Conservation (phyloP, 495 filamentous ascomycete genomes). For the Penicillium samsonianum region DNA sequence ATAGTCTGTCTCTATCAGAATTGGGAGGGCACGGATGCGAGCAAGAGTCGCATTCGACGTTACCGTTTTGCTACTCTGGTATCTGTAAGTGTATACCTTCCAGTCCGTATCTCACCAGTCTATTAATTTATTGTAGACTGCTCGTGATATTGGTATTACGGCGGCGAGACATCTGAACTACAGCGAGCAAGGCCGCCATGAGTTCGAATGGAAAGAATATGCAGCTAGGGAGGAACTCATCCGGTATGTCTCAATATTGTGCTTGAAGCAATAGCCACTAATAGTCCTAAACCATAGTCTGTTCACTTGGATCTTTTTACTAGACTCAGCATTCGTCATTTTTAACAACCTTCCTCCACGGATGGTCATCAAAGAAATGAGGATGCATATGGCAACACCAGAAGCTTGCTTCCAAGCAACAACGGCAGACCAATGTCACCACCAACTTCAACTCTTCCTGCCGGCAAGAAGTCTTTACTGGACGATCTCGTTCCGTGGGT, state of each 20-base stretch:
- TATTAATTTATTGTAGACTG: slow-evolving; percentile 16
- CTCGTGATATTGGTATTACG: slow-evolving; percentile 26
- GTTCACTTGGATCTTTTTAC: slow-evolving; percentile 30
- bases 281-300: not conserved
- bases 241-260: slow-evolving; percentile 6
- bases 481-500: slow-evolving; percentile 18
- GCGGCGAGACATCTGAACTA: slow-evolving; percentile 23
- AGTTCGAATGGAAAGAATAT: slow-evolving; percentile 31
- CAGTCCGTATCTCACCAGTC: not conserved
- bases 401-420: slow-evolving; percentile 37
- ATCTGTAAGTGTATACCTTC: slow-evolving; percentile 19
- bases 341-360: slow-evolving; percentile 35
- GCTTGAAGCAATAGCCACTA: not conserved
- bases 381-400: slow-evolving; percentile 29
- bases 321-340: slow-evolving; percentile 33
- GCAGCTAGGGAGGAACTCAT: slow-evolving; percentile 27
- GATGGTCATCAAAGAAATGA: slow-evolving; percentile 37
- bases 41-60: slow-evolving; percentile 26
- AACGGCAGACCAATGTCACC: slow-evolving; percentile 23
- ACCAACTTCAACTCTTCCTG: slow-evolving; percentile 11
- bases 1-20: slow-evolving; percentile 33
- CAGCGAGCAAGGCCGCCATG: slow-evolving; percentile 13
- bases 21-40: slow-evolving; percentile 29
- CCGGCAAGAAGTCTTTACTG: slow-evolving; percentile 18
- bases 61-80: slow-evolving; percentile 25